Evolutionary conservation across 1,284 basidiomycete species (phyloP), one percentile per base, ranked within the genome.

Genomic region (Thecaphora thlaspeos): DNA sequence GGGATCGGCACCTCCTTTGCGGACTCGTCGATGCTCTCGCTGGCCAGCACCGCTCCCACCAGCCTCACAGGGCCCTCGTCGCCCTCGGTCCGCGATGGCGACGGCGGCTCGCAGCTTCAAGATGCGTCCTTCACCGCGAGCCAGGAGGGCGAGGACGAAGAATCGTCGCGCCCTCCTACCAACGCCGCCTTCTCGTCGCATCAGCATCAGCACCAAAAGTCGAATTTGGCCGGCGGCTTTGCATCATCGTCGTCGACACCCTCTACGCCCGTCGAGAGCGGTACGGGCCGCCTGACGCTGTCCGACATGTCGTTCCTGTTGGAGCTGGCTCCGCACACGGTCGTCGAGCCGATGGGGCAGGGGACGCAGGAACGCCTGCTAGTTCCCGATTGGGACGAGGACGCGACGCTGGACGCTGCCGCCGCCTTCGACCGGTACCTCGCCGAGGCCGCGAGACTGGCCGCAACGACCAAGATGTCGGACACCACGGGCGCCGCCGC

Each of bases 331-430:
- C 76, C 76, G 18, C 68, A 71, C 37, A 61, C 68, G 0, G 60
- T 75, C 19, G 70, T 77, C 21, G 75, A 77, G 49, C 73, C 76
- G 2, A 55, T 76, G 39, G 76, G 76, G 4, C 64, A 71, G 38
- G 68, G 73, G 8, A 57, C 73, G n/a, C 56, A 65, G 19, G 74
- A 75, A 46, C 61, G 73, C 2, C 52, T 76, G 39, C 54, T 76
- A 2, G 66, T 61, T 4, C 66, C 75, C 2, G 75, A 75, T 15
- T 64, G 55, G 54, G 48, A 48, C 15, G 61, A 68, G 26, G 59
- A 65, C 9, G 42, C 30, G 4, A 8, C 22, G 10, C 36, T 2
- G 2, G 22, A 24, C 2, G 21, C 41, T 4, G 30, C 46, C 17
- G 51, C 38, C 12, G 54, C 15, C 10, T 44, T 52, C 2, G 62